These are phyloP conservation scores for Apiotrichum gamsii DNA, from an alignment of 1,284 basidiomycete genomes.

Conservation along the genomic window DNA sequence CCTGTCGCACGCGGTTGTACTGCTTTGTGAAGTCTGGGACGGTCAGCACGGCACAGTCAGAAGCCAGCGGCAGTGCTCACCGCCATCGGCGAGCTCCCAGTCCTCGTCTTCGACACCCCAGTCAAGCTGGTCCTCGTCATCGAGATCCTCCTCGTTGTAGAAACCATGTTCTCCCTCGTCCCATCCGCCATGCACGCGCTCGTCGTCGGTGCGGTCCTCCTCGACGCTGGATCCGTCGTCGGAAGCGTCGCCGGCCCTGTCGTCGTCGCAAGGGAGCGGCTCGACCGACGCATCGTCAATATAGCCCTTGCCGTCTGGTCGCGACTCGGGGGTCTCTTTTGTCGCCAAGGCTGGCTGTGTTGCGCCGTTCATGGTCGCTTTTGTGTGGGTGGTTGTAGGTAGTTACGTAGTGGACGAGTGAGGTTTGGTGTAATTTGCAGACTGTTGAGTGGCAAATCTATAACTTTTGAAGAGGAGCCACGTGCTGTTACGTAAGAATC, in stretches of 20 bases:
- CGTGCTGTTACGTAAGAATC: background rate
- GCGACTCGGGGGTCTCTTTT: background rate
- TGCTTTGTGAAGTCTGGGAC: constrained; percentile 87
- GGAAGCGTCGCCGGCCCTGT: background rate
- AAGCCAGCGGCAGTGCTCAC: constrained; percentile 31
- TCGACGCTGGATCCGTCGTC: constrained; percentile 29
- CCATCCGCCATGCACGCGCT: constrained; percentile 2
- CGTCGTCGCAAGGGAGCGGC: background rate
- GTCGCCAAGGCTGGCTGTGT: no score
- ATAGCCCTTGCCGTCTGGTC: constrained; percentile 18
- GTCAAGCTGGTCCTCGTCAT: constrained; percentile 40
- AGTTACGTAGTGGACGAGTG: no score
- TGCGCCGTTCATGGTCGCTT: no score
- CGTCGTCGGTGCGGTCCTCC: constrained; percentile 14
- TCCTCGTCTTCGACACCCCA: constrained; percentile 74
- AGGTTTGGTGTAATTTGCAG: no score
- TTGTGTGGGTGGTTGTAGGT: no score
- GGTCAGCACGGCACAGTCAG: constrained; percentile 20
- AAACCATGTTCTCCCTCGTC: background rate
- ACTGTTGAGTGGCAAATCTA: constrained; percentile 4
- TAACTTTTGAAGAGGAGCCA: background rate
- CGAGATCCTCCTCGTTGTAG: constrained; percentile 3
- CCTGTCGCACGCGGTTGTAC: constrained; percentile 84
- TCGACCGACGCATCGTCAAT: constrained; percentile 20
- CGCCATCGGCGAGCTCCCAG: constrained; percentile 71